Percentiles rank a stretch among this genome's conserved stretches.
phyloP scores from a whole-genome alignment of 2,329 filamentous ascomycete genomes.

The Cladophialophora yegresii region DNA sequence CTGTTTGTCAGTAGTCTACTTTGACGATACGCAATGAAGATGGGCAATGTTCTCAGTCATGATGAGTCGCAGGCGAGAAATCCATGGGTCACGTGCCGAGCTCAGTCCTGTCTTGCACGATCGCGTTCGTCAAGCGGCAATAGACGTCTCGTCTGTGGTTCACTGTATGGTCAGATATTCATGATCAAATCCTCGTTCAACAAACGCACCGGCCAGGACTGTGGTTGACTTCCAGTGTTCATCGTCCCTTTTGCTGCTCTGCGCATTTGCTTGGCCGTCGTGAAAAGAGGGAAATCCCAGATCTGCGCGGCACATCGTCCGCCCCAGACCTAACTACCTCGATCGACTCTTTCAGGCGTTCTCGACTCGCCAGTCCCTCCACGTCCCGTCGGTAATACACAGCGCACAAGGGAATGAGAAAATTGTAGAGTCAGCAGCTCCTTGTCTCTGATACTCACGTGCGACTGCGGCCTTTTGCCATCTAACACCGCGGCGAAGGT shows the following conservation, averaged over 20 bases:
- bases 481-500: slow-evolving; percentile 10
- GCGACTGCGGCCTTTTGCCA: neutral
- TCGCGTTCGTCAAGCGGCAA: neutral
- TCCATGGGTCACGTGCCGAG: neutral
- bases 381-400: neutral
- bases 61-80: neutral
- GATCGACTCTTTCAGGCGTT: slow-evolving; percentile 10
- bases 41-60: neutral
- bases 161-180: neutral
- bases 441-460: neutral
- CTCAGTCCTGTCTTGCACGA: neutral
- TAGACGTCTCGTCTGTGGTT: neutral
- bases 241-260: neutral
- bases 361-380: slow-evolving; percentile 2
- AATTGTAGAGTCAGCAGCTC: neutral
- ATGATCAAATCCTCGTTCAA: neutral
- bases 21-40: neutral
- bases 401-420: neutral
- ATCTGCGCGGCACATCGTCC: slow-evolving; percentile 21
- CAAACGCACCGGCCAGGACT: neutral
- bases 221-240: neutral
- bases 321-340: neutral
- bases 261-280: slow-evolving; percentile 26
- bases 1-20: neutral
- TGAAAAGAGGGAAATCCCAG: slow-evolving; percentile 22